These are phyloP conservation scores for Ilex aquifolium DNA, from an alignment of 257 asterid genomes.

Conservation along the genomic window DNA sequence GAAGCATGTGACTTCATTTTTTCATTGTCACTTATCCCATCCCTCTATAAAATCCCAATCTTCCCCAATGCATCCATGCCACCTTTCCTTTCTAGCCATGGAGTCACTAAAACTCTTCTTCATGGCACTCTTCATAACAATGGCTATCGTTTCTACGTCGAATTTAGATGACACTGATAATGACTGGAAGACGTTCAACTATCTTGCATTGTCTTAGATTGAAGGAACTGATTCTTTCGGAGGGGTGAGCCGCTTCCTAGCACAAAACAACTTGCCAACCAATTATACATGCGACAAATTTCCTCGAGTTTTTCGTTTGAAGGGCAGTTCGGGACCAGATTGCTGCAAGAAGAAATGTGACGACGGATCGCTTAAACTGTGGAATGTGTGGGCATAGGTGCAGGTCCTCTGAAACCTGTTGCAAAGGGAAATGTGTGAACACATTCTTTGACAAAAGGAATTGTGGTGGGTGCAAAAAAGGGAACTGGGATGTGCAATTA, in stretches of 20 bases:
- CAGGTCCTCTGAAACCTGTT: slow-evolving; percentile 48
- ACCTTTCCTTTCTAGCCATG: no score
- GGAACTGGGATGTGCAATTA: slow-evolving; percentile 64
- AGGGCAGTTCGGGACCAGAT: slow-evolving; percentile 56
- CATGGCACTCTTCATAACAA: no score
- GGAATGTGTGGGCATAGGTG: slow-evolving; percentile 63
- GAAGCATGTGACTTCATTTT: no score
- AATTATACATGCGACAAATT: slow-evolving; percentile 36
- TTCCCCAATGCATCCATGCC: no score
- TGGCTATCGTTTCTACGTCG: no score
- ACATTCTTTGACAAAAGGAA: slow-evolving; percentile 32
- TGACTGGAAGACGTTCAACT: no score
- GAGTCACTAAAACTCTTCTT: no score
- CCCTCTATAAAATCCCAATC: no score
- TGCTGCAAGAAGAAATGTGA: slow-evolving; percentile 59
- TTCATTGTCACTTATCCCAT: no score
- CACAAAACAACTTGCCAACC: slow-evolving; percentile 8
- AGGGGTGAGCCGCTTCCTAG: slow-evolving; percentile 18
- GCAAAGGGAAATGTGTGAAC: slow-evolving; percentile 58
- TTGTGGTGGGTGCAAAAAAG: slow-evolving; percentile 59
- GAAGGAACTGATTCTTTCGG: neutral
- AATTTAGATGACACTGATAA: no score
- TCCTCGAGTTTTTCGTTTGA: slow-evolving; percentile 38
- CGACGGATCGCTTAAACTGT: slow-evolving; percentile 42
- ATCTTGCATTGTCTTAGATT: no score